Conservation (phyloP, 2,329 filamentous ascomycete genomes). For the Basipetospora sp. region DNA sequence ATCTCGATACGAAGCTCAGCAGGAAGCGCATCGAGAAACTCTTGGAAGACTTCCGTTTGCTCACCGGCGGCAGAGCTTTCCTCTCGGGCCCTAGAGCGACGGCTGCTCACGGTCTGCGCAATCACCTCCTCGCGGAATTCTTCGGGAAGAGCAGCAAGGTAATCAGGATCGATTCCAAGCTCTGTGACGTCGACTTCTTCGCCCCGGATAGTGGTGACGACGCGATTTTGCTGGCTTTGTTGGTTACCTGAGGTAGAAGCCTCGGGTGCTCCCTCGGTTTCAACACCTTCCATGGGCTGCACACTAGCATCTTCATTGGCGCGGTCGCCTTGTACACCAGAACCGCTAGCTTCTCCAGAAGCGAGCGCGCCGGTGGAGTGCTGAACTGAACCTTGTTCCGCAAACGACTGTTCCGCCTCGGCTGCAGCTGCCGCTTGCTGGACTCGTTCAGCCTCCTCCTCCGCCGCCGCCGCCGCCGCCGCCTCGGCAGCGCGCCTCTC, state of each 20-base stretch:
- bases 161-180: constrained; percentile 85
- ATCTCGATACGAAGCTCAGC: constrained; percentile 82
- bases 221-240: constrained; percentile 23
- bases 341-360: no score
- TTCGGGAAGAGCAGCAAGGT: constrained; percentile 91
- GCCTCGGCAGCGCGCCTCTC: constrained; percentile 1
- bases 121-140: constrained; percentile 94
- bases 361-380: no score
- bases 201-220: constrained; percentile 72
- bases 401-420: background rate
- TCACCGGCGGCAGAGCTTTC: constrained; percentile 54
- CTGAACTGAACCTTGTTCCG: background rate
- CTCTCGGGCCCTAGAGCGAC: constrained; percentile 62
- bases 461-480: constrained; percentile 9
- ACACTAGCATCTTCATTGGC: constrained; percentile 11
- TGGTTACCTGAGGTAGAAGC: background rate
- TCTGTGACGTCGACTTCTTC: constrained; percentile 85
- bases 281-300: constrained; percentile 61
- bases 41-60: constrained; percentile 72
- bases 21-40: constrained; percentile 86
- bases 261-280: constrained; percentile 30
- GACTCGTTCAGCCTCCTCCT: constrained; percentile 10
- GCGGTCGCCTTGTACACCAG: no score
- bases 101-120: constrained; percentile 71
- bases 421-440: background rate